Evolutionary conservation across 352 stramenopile genomes (phyloP), one percentile per base, ranked within the genome.

Genomic region (Thalassiosira ordinaria): DNA sequence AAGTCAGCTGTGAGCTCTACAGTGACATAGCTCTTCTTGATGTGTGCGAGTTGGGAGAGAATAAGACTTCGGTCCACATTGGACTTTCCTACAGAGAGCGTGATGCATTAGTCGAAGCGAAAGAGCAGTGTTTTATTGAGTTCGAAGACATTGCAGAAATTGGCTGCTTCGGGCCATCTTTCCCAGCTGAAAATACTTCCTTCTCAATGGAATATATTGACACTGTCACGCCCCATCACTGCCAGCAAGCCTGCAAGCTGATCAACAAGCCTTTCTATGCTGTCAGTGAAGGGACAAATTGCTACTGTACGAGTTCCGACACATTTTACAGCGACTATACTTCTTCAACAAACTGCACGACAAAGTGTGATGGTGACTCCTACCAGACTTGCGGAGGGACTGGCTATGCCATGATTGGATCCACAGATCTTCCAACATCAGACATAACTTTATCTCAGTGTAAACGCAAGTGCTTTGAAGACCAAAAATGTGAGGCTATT

Each of bases 61-160:
- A 24, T 35, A 27, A 46, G 46, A 37, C 20, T 16, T 44, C 35
- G n/a, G 53, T 74, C 5, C 47, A 74, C 20, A 57, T 74, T 61
- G 51, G 65, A 16, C 53, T 74, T 29, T 66, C 65, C 4, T 74
- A 74, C 44, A 13, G 65, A 2, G 27, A 62, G n/a, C 65, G 65
- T 56, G 65, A 74, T 67, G 65, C 46, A 5, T 66, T 74, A 31
- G 65, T 74, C 1, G 65, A 62, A n/a, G 65, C 52, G 6, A 22
- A 27, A 7, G 51, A 29, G 24, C 65, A 74, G 22, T 74, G 65
- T 39, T 67, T 74, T 9, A 41, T 74, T 37, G 35, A 74, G 14
- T 74, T 67, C 67, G 65, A 74, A 44, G 65, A 74, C 27, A 65
- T 55, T 27, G 18, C 33, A 33, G 53, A 74, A 31, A 67, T 66